A percentile compares a stretch with the other conserved stretches of the same genome.
phyloP scores from a whole-genome alignment of 768 basidiomycete species.

The Omphalotus guepiniiformis region DNA sequence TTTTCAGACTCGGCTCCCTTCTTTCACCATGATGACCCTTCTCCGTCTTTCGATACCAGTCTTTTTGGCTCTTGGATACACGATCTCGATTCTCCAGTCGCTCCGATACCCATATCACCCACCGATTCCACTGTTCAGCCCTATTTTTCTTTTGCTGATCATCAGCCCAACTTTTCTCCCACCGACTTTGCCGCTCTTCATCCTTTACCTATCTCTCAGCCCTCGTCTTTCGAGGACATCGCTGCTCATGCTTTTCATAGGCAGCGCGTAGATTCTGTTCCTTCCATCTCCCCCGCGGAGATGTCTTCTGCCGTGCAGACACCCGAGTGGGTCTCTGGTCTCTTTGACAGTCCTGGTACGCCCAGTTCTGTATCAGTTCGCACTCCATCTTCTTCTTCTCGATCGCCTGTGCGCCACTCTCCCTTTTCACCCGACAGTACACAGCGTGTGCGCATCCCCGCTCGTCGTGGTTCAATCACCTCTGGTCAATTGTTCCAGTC shows the following conservation, averaged over 20 bases:
- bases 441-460: slow-evolving; percentile 36
- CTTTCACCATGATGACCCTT: slow-evolving; percentile 35
- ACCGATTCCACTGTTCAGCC: slow-evolving; percentile 40
- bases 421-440: slow-evolving; percentile 38
- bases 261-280: slow-evolving; percentile 46
- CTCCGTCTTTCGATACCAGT: slow-evolving; percentile 41
- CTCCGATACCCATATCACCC: slow-evolving; percentile 48
- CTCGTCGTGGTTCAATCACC: slow-evolving; percentile 43
- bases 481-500: slow-evolving; percentile 61
- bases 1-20: slow-evolving; percentile 37
- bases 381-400: slow-evolving; percentile 39
- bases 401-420: slow-evolving; percentile 43
- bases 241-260: slow-evolving; percentile 30
- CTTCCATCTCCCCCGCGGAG: slow-evolving; percentile 60
- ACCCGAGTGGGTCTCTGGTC: slow-evolving; percentile 63
- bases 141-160: slow-evolving; percentile 45
- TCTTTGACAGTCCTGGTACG: slow-evolving; percentile 50
- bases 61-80: slow-evolving; percentile 59
- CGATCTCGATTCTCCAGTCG: slow-evolving; percentile 63
- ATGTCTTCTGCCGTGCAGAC: slow-evolving; percentile 43
- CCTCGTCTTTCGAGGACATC: slow-evolving; percentile 47
- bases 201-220: slow-evolving; percentile 57
- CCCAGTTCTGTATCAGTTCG: slow-evolving; percentile 26
- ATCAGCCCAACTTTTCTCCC: slow-evolving; percentile 57
- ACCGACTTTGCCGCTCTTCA: slow-evolving; percentile 56